These are phyloP conservation scores for Trichophyton simii DNA, from an alignment of 2,329 filamentous ascomycete species.

Conservation along the genomic window DNA sequence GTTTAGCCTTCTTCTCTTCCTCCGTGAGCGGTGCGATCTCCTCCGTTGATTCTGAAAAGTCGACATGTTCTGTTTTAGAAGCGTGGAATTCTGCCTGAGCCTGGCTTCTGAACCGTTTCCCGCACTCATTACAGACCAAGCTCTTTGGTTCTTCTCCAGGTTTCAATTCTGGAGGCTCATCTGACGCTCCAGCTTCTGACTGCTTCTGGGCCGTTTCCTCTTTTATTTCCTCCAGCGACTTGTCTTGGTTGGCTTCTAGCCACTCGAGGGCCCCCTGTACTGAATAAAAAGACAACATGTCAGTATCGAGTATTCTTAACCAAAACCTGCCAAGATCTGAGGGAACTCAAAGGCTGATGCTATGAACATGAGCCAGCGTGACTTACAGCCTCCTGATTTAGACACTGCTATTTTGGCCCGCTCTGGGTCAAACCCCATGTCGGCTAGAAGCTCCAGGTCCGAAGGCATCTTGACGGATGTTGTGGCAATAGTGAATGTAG, in stretches of 20 bases:
- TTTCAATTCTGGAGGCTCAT: slow-evolving; percentile 53
- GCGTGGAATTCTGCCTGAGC: slow-evolving; percentile 83
- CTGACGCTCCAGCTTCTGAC: slow-evolving; percentile 35
- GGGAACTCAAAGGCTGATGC: too few relatives aligned
- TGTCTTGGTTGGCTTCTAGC: slow-evolving; percentile 87
- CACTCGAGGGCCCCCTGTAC: slow-evolving; percentile 86
- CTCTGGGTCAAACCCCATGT: slow-evolving; percentile 70
- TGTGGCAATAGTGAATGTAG: background rate
- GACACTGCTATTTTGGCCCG: slow-evolving; percentile 74
- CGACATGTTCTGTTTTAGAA: slow-evolving; percentile 75
- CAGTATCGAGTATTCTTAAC: background rate
- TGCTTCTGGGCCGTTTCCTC: slow-evolving; percentile 23
- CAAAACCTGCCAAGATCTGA: background rate
- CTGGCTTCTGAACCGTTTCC: slow-evolving; percentile 74
- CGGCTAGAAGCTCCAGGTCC: slow-evolving; percentile 49
- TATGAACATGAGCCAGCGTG: background rate
- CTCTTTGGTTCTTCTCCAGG: slow-evolving; percentile 62
- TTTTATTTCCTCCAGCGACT: slow-evolving; percentile 41
- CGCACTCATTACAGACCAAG: slow-evolving; percentile 87
- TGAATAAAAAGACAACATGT: slow-evolving; percentile 23
- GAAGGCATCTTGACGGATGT: slow-evolving; percentile 28
- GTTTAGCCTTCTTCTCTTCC: slow-evolving; percentile 72
- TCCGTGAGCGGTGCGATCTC: slow-evolving; percentile 83
- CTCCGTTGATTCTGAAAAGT: slow-evolving; percentile 88
- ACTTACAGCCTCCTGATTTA: slow-evolving; percentile 65